These are phyloP conservation scores for Phytophthora hybrid DNA, from an alignment of 352 stramenopile species.

Conservation along the genomic window DNA sequence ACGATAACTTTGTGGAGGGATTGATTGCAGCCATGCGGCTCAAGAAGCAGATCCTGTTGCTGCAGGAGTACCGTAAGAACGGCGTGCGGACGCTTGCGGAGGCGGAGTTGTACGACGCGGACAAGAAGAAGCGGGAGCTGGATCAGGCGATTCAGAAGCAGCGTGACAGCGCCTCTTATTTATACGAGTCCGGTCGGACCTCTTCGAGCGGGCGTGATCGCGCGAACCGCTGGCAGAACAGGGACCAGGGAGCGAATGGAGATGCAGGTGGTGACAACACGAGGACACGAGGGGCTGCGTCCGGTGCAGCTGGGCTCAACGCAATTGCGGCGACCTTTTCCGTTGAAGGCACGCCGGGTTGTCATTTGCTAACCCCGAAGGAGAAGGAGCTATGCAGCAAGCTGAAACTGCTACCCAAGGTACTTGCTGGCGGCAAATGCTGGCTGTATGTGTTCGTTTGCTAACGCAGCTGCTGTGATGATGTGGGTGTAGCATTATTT, in stretches of 20 bases:
- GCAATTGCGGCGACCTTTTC: constrained; percentile 62
- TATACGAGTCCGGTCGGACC: constrained; percentile 80
- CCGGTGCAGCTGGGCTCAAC: constrained; percentile 28
- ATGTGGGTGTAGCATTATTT: constrained; percentile 85
- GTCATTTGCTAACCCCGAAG: constrained; percentile 90
- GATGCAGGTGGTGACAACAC: constrained; percentile 34
- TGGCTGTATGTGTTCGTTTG: not conserved
- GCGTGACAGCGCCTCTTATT: constrained; percentile 86
- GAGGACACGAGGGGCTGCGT: constrained; percentile 37
- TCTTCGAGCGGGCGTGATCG: constrained; percentile 66
- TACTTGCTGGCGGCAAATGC: constrained; percentile 18
- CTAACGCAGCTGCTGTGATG: constrained; percentile 14
- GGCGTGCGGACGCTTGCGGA: constrained; percentile 95
- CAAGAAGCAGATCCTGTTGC: constrained; percentile 95
- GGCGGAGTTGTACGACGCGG: constrained; percentile 95
- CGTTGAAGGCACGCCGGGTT: constrained; percentile 85
- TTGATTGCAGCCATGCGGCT: constrained; percentile 92
- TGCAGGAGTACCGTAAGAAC: constrained; percentile 97
- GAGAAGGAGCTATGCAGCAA: constrained; percentile 92
- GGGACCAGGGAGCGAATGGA: constrained; percentile 54
- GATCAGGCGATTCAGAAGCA: constrained; percentile 92
- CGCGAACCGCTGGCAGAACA: constrained; percentile 73
- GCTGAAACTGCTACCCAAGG: constrained; percentile 92
- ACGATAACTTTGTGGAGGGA: constrained; percentile 94
- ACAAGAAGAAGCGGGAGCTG: constrained; percentile 94